Evolutionary conservation across 2,329 filamentous ascomycete genomes (phyloP).

Genomic region (Alternaria hordeiaustralica): DNA sequence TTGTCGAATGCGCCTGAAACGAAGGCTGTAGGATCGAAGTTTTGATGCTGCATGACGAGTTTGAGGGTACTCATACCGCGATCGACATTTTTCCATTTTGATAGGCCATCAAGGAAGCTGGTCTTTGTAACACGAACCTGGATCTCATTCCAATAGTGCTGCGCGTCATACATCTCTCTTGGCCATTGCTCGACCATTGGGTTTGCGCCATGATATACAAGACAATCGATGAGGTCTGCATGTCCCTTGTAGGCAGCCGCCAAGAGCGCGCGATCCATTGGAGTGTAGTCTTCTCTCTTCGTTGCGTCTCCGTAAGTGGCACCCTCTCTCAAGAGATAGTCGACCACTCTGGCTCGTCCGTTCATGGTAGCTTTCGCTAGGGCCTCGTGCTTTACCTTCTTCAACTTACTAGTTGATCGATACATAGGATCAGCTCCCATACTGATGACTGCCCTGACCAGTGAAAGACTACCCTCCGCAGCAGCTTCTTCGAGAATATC

Average conservation of each 20-base stretch:
- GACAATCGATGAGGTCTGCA: slow-evolving; percentile 18
- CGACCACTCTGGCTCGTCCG: slow-evolving; percentile 20
- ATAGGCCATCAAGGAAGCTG: slow-evolving; percentile 25
- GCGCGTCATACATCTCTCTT: slow-evolving; percentile 22
- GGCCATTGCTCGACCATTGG: slow-evolving; percentile 28
- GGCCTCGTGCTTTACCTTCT: slow-evolving; percentile 25
- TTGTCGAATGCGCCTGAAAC: slow-evolving; percentile 26
- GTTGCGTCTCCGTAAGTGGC: slow-evolving; percentile 22
- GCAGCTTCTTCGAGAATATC: slow-evolving; percentile 22
- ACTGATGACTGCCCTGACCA: slow-evolving; percentile 18
- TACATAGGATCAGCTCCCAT: slow-evolving; percentile 17
- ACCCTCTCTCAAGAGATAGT: slow-evolving; percentile 21
- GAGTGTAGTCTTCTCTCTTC: slow-evolving; percentile 14
- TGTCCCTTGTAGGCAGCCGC: slow-evolving; percentile 25
- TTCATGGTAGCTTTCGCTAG: slow-evolving; percentile 20
- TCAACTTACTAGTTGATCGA: slow-evolving; percentile 14
- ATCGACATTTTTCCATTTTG: slow-evolving; percentile 22
- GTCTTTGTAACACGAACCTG: slow-evolving; percentile 23
- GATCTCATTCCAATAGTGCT: slow-evolving; percentile 24
- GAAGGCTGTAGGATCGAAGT: slow-evolving; percentile 18
- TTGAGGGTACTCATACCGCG: slow-evolving; percentile 20
- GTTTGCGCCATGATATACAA: slow-evolving; percentile 25
- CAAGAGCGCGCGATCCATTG: slow-evolving; percentile 19
- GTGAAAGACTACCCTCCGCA: slow-evolving; percentile 18
- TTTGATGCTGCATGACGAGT: slow-evolving; percentile 20